Conservation (phyloP, 1,139 yeast species). For the Arxiozyma slooffiae region DNA sequence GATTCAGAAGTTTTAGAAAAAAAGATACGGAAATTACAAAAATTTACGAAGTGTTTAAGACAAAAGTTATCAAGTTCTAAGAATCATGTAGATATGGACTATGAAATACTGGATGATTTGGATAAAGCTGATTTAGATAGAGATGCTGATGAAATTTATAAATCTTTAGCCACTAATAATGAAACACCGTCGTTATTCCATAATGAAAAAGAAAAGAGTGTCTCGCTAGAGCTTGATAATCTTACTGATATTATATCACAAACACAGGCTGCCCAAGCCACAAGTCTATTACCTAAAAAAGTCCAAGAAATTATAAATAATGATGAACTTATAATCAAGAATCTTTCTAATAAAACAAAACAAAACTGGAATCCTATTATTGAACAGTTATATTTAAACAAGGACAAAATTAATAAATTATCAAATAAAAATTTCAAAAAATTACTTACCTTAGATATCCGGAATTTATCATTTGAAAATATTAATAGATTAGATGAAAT, state of each 20-base stretch:
- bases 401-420: conserved; percentile 38
- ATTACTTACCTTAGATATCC: conserved; percentile 41
- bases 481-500: conserved; percentile 35
- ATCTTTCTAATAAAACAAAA: conserved; percentile 36
- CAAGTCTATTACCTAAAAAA: conserved; percentile 36
- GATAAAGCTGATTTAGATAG: conserved; percentile 10
- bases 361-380: conserved; percentile 52
- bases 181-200: not conserved
- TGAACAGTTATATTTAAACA: conserved; percentile 33
- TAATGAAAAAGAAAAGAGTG: not conserved
- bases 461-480: conserved; percentile 29
- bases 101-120: not conserved
- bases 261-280: conserved; percentile 6
- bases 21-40: conserved; percentile 37
- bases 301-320: conserved; percentile 41
- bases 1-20: conserved; percentile 25
- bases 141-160: conserved; percentile 29
- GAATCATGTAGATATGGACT: not conserved
- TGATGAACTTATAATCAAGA: conserved; percentile 34
- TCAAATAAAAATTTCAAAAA: conserved; percentile 33
- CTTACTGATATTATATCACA: conserved; percentile 1
- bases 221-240: not conserved
- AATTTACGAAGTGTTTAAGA: conserved; percentile 31
- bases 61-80: conserved; percentile 12
- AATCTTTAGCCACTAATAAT: conserved; percentile 4